A percentile compares a stretch with the other conserved stretches of the same genome.
Conservation (phyloP, 1,139 yeast genomes). For the Geotrichum reessii region DNA sequence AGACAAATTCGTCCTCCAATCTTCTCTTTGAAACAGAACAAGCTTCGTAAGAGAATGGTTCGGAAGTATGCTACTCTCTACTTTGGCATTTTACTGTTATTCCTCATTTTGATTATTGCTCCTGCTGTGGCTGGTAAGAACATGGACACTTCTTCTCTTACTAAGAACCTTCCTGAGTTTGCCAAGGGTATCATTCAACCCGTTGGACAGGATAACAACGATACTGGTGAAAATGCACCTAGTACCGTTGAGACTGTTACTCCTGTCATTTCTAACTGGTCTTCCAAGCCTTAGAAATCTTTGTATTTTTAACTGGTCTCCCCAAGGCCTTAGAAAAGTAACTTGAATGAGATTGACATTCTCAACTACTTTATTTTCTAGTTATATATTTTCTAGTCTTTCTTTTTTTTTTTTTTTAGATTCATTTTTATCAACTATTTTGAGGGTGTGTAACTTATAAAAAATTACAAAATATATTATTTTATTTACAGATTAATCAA, state of each 20-base stretch:
- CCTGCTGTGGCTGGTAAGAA: constrained; percentile 62
- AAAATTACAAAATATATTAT: not conserved
- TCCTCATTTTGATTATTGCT: constrained; percentile 75
- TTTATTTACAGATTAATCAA: not conserved
- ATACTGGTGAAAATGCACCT: constrained; percentile 47
- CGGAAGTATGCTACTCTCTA: constrained; percentile 85
- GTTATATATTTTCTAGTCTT: not conserved
- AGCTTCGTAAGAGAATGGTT: constrained; percentile 97
- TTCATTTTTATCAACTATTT: not conserved
- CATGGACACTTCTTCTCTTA: constrained; percentile 24
- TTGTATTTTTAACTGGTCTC: too few species aligned
- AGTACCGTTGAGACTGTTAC: constrained; percentile 31
- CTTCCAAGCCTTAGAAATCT: constrained; percentile 27
- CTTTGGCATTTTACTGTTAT: constrained; percentile 61
- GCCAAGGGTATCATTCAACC: constrained; percentile 83
- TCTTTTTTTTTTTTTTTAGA: not conserved
- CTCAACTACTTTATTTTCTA: not conserved
- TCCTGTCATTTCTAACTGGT: constrained; percentile 26
- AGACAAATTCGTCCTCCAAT: constrained; percentile 99
- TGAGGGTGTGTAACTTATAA: not conserved
- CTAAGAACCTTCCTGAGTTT: constrained; percentile 39
- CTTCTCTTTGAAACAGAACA: constrained; percentile 93
- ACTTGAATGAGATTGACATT: not conserved
- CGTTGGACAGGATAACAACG: constrained; percentile 72
- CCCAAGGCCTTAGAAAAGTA: too few species aligned